A percentile compares a stretch with the other conserved stretches of the same genome.
Conservation (phyloP, 192 early-diverging fungal genomes). For the Backusella parvicylindrica region DNA sequence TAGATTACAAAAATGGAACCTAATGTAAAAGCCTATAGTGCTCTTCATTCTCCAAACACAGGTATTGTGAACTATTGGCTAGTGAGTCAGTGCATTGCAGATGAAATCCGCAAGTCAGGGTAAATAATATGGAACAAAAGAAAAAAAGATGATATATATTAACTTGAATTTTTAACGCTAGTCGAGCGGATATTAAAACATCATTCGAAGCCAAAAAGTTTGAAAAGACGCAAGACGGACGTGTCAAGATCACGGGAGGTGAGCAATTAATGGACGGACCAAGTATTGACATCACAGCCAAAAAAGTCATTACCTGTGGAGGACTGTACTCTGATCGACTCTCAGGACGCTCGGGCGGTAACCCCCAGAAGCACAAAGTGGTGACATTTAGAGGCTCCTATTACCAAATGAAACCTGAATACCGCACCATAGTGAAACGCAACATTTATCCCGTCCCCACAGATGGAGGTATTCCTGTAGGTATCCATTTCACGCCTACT, state of each 20-base stretch:
- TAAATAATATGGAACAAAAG: neutral
- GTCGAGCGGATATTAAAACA: constrained; percentile 34
- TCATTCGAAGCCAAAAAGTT: constrained; percentile 33
- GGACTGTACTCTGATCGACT: constrained; percentile 33
- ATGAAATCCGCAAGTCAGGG: constrained; percentile 27
- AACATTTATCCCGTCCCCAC: constrained; percentile 38
- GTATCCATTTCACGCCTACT: constrained; percentile 33
- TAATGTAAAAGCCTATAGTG: constrained; percentile 31
- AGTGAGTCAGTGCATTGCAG: constrained; percentile 30
- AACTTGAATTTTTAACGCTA: neutral
- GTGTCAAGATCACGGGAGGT: constrained; percentile 22
- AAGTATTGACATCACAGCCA: constrained; percentile 5
- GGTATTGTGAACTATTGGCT: constrained; percentile 30
- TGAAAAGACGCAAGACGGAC: constrained; percentile 22
- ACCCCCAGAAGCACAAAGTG: constrained; percentile 5
- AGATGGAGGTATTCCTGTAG: constrained; percentile 32
- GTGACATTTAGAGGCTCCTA: constrained; percentile 34
- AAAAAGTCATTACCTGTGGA: constrained; percentile 33
- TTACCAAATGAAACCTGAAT: constrained; percentile 33
- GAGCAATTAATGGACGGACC: constrained; percentile 27
- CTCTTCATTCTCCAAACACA: constrained; percentile 34
- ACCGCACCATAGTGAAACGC: constrained; percentile 25
- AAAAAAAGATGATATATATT: neutral
- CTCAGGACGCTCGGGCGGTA: constrained; percentile 17
- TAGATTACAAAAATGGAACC: constrained; percentile 29